phyloP scores from a whole-genome alignment of 2,329 filamentous ascomycete genomes.

The Fusarium continuum region DNA sequence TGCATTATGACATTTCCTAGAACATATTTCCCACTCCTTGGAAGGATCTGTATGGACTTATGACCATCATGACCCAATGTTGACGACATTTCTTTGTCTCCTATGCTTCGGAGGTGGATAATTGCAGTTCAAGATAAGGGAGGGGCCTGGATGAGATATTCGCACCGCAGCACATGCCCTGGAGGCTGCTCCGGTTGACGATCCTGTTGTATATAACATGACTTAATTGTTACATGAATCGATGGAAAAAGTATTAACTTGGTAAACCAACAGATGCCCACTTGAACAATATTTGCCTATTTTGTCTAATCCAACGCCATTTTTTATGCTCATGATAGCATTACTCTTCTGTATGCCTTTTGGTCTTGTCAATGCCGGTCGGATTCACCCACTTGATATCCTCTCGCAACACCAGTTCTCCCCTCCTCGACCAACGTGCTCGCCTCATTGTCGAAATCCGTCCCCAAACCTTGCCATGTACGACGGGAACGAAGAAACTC shows the following conservation, averaged over 20 bases:
- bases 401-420: constrained; percentile 84
- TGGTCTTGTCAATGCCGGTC: constrained; percentile 41
- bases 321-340: constrained; percentile 21
- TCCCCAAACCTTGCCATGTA: constrained; percentile 92
- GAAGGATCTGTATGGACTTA: constrained; percentile 14
- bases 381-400: constrained; percentile 78
- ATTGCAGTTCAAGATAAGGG: background rate
- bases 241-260: background rate
- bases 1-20: constrained; percentile 28
- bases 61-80: constrained; percentile 26
- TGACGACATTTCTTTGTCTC: constrained; percentile 22
- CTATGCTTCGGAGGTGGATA: background rate
- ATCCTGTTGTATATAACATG: constrained; percentile 30
- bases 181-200: constrained; percentile 21
- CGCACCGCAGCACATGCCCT: constrained; percentile 23
- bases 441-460: constrained; percentile 74
- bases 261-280: background rate
- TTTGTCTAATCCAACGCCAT: constrained; percentile 30
- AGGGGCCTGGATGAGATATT: background rate
- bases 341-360: background rate
- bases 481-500: constrained; percentile 84
- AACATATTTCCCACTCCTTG: constrained; percentile 11
- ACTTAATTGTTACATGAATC: constrained; percentile 10
- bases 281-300: background rate
- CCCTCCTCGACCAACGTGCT: constrained; percentile 83